Base-by-base conservation (phyloP, 441 rosid genomes). In the Arabidopsis hybrid region DNA sequence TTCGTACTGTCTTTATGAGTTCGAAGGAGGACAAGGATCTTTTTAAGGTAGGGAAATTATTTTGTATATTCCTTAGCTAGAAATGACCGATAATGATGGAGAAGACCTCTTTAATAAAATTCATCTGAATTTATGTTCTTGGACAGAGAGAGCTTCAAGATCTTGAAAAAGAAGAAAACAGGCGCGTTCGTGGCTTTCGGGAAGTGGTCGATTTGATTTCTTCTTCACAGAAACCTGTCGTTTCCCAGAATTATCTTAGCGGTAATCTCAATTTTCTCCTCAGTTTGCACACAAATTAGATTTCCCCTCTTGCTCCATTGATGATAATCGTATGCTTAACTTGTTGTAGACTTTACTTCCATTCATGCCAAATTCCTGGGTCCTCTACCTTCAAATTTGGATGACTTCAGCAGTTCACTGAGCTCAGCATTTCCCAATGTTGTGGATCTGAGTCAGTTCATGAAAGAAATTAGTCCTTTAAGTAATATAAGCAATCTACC, bases 191-290 rank as follows among this genome's bases (percentile, higher is more conserved):
- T 80, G 97, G 99, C 72, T 94, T 94, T 65, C 84, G 97, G 58
- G 97, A 92, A 85, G 95, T 92, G 87, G 75, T 94, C 40, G 97
- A 94, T 79, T 77, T 89, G 88, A 87, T 94, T 67, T 89, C 93
- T 73, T 83, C 91, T 88, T 92, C 96, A 55, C 82, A 80, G 88
- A 91, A 87, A 77, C 93, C 95, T 78, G 75, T 89, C 52, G 85
- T 94, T 85, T 86, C 89, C 81, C 80, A 82, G 84, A 88, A 88
- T 84, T 83, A 89, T 75, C 90, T 92, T 78, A 82, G 87, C 72
- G 99, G 99, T 94, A 47, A 64, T 80, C 74, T 83, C 83, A 73
- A 35, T 63, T 35, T 4, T 35, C 10, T 40, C 16, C 53, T 65
- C 50, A 7, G 58, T 77, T 59, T 65, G 11, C 72, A 56, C 8